These are phyloP conservation scores for Ganoderma lingzhi DNA, from an alignment of 1,284 basidiomycete genomes.

Conservation along the genomic window DNA sequence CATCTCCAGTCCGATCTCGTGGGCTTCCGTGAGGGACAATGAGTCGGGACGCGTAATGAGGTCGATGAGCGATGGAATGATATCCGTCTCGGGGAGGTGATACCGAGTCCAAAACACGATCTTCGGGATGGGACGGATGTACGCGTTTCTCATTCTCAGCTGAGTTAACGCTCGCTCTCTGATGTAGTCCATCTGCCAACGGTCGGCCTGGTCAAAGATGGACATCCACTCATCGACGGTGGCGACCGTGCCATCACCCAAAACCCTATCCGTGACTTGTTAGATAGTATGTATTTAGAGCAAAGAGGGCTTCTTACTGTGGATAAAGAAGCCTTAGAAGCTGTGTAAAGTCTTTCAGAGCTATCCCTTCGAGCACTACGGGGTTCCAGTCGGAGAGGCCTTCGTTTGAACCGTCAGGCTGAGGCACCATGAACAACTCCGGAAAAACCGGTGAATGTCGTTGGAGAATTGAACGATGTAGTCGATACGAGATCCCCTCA, in stretches of 20 bases:
- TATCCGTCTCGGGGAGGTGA: conserved; percentile 24
- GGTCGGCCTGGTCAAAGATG: conserved; percentile 30
- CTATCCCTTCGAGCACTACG: conserved; percentile 27
- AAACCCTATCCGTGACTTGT: conserved; percentile 10
- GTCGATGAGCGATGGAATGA: conserved; percentile 24
- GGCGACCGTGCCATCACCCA: conserved; percentile 25
- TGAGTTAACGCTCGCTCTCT: conserved; percentile 20
- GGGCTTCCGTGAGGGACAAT: conserved; percentile 23
- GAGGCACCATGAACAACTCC: conserved; percentile 29
- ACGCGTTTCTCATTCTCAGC: conserved; percentile 19
- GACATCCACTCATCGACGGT: conserved; percentile 33
- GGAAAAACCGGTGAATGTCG: conserved; percentile 31
- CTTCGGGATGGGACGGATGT: conserved; percentile 28
- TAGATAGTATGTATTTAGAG: background rate
- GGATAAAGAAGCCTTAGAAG: conserved; percentile 32
- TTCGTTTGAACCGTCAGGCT: conserved; percentile 25
- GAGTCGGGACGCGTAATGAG: conserved; percentile 26
- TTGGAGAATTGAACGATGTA: conserved; percentile 31
- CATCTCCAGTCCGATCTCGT: conserved; percentile 19
- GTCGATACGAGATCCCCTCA: conserved; percentile 25
- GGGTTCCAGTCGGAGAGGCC: conserved; percentile 29
- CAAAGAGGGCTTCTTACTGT: conserved; percentile 17
- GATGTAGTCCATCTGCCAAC: conserved; percentile 33
- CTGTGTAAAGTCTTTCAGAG: conserved; percentile 25
- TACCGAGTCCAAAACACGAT: conserved; percentile 30